Evolutionary conservation across 2,329 filamentous ascomycete genomes (phyloP).

Genomic region (Pleoardoris graminearum): DNA sequence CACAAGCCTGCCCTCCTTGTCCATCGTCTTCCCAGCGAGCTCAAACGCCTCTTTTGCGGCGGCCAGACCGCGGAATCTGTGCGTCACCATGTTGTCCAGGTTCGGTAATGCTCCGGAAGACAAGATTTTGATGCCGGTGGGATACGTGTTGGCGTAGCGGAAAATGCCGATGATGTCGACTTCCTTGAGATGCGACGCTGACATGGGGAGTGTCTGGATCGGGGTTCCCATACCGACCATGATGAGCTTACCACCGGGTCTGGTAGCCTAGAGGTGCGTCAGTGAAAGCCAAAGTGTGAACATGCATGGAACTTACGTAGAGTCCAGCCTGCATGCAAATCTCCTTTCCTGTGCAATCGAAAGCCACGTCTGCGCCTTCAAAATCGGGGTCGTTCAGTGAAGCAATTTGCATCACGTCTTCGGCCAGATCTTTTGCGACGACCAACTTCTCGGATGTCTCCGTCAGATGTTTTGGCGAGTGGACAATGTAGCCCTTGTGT

Average conservation of each 20-base stretch:
- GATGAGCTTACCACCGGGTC: conserved; percentile 56
- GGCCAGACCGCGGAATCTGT: conserved; percentile 52
- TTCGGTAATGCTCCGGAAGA: conserved; percentile 54
- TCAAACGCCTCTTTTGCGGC: conserved; percentile 57
- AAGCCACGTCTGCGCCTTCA: conserved; percentile 47
- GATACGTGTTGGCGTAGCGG: conserved; percentile 68
- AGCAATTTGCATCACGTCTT: conserved; percentile 43
- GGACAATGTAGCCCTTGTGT: conserved; percentile 44
- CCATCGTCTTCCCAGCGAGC: conserved; percentile 55
- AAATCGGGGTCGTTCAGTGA: conserved; percentile 42
- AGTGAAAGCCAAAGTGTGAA: conserved; percentile 3
- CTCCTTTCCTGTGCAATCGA: conserved; percentile 50
- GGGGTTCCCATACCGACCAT: conserved; percentile 65
- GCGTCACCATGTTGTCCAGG: conserved; percentile 59
- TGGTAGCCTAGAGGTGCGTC: conserved; percentile 40
- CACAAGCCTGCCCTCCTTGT: conserved; percentile 56
- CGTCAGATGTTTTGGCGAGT: conserved; percentile 23
- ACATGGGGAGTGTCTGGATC: conserved; percentile 73
- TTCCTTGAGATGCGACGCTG: conserved; percentile 72
- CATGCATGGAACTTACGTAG: conserved; percentile 36
- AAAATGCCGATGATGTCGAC: conserved; percentile 80
- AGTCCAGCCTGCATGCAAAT: conserved; percentile 49
- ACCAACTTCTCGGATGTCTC: conserved; percentile 40
- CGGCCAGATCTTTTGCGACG: conserved; percentile 41
- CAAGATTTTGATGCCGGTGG: conserved; percentile 57